phyloP scores from a whole-genome alignment of 495 filamentous ascomycete genomes.

The Acidiella bohemica region DNA sequence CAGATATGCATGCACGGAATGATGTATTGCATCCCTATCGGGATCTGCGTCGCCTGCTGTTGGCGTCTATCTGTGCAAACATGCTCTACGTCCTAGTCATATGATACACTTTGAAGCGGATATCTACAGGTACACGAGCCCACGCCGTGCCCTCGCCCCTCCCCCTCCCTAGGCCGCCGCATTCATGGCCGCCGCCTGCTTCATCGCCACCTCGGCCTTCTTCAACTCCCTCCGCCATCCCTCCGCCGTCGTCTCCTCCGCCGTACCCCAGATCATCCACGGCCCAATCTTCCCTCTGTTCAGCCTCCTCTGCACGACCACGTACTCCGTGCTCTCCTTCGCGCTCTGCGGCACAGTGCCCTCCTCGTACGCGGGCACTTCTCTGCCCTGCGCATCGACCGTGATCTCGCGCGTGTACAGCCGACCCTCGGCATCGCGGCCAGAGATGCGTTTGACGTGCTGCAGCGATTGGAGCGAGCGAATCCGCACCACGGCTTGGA shows the following conservation, averaged over 20 bases:
- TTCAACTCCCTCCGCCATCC: no score
- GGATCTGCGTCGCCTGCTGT: no score
- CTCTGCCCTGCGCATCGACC: conserved; percentile 18
- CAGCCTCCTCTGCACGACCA: conserved; percentile 57
- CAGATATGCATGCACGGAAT: no score
- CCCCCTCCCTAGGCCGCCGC: no score
- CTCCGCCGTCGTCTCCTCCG: conserved; percentile 44
- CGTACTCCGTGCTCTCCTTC: conserved; percentile 57
- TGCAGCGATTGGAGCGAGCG: conserved; percentile 45
- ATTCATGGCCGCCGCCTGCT: no score
- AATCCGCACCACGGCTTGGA: conserved; percentile 64
- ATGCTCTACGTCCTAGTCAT: no score
- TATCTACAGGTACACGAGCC: no score
- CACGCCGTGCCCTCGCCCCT: no score
- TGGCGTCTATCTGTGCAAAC: no score
- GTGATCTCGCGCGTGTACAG: conserved; percentile 10
- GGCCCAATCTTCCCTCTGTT: conserved; percentile 42
- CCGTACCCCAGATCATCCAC: conserved; percentile 69
- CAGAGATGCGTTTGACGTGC: conserved; percentile 1
- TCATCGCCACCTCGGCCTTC: conserved; percentile 12
- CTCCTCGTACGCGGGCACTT: conserved; percentile 3
- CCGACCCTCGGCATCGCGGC: background rate
- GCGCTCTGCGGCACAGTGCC: conserved; percentile 21
- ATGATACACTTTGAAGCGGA: no score
- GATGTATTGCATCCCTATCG: no score